These are phyloP conservation scores for Syzygium aqueum DNA, from an alignment of 345 rosid genomes.

Conservation along the genomic window DNA sequence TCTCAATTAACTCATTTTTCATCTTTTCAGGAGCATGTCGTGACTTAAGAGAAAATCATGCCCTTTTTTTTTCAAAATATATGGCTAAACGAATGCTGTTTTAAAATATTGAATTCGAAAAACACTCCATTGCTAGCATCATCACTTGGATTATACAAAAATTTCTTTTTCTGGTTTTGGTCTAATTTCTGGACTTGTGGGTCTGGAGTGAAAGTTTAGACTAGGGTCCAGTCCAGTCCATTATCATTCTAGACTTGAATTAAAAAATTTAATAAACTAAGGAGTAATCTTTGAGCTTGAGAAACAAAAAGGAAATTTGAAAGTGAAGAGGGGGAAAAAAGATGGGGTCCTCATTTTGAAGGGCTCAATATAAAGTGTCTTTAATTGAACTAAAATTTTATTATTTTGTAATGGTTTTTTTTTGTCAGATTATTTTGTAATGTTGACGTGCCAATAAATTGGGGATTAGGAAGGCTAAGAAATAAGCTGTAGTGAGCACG, in stretches of 20 bases:
- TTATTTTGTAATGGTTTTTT: background rate
- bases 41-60: background rate
- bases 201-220: background rate
- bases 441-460: background rate
- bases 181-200: background rate
- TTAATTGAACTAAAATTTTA: background rate
- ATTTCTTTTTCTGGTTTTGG: background rate
- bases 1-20: background rate
- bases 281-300: background rate
- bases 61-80: background rate
- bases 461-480: background rate
- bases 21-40: background rate
- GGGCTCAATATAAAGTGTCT: background rate
- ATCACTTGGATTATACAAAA: background rate
- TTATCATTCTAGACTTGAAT: background rate
- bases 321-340: background rate
- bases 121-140: background rate
- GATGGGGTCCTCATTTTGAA: background rate
- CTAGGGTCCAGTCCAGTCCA: background rate
- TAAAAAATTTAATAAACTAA: background rate
- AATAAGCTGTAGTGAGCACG: background rate
- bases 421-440: background rate
- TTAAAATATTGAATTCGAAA: background rate
- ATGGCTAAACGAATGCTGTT: background rate
- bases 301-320: background rate